Conservation (phyloP, 2,329 filamentous ascomycete species). For the Plenodomus biglobosus region DNA sequence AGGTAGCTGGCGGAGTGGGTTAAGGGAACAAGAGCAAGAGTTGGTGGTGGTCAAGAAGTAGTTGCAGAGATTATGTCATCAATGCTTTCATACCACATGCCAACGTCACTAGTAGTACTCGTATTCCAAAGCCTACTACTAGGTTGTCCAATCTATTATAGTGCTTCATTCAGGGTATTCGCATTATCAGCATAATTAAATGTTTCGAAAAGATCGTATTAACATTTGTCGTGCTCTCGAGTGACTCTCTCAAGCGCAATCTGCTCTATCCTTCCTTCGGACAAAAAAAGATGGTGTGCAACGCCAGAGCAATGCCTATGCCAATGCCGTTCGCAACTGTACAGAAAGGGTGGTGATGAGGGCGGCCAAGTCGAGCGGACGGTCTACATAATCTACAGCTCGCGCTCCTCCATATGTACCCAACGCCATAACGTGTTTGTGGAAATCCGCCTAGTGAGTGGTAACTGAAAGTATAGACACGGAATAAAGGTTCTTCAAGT, state of each 20-base stretch:
- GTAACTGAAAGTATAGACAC: constrained; percentile 24
- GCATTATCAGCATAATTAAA: too few relatives aligned
- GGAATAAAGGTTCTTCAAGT: constrained; percentile 6
- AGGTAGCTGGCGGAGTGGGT: too few relatives aligned
- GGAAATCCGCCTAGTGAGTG: constrained; percentile 12
- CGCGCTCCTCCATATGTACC: constrained; percentile 26
- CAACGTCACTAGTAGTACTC: too few relatives aligned
- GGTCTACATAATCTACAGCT: constrained; percentile 13
- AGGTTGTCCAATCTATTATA: too few relatives aligned
- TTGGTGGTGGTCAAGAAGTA: neutral
- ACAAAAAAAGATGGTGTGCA: constrained; percentile 1
- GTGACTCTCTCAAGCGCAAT: neutral
- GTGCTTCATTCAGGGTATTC: too few relatives aligned
- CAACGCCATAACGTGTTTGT: constrained; percentile 24
- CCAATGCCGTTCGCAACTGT: constrained; percentile 8
- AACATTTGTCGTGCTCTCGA: neutral
- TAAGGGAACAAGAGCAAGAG: too few relatives aligned
- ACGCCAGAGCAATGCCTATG: constrained; percentile 13
- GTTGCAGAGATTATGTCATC: neutral
- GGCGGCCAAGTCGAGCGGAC: neutral
- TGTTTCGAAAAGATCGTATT: neutral
- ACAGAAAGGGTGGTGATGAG: neutral
- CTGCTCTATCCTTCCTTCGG: neutral
- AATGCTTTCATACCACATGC: neutral
- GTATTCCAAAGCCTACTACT: too few relatives aligned